Evolutionary conservation across 768 basidiomycete species (phyloP).

Genomic region (Scleroderma bovista): DNA sequence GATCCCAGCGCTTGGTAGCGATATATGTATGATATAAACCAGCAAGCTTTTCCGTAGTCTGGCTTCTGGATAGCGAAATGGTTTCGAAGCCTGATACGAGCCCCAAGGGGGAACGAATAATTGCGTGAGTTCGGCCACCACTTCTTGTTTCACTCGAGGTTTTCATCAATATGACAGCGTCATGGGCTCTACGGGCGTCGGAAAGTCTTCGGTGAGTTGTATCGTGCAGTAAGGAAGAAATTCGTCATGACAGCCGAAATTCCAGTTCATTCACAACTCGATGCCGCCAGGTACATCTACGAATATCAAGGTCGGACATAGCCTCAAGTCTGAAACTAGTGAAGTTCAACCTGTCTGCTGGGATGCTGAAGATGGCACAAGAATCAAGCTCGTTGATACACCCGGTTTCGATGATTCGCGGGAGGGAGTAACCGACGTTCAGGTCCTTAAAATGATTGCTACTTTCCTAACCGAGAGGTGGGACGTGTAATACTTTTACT

Average conservation of each 20-base stretch:
- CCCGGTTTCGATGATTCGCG: conserved; percentile 2
- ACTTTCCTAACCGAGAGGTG: not conserved
- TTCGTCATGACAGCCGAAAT: not conserved
- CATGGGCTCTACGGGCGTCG: not conserved
- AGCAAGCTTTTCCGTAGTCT: too few species aligned
- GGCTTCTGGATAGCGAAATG: too few species aligned
- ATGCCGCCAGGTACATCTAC: not conserved
- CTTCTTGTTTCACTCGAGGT: too few species aligned
- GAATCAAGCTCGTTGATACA: not conserved
- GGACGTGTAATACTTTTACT: not conserved
- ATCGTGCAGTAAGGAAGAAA: not conserved
- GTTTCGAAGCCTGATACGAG: too few species aligned
- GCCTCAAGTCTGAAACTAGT: not conserved
- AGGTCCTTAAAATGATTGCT: not conserved
- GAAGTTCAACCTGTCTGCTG: not conserved
- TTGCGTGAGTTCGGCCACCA: too few species aligned
- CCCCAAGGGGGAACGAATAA: too few species aligned
- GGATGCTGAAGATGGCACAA: not conserved
- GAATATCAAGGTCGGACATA: not conserved
- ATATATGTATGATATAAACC: too few species aligned
- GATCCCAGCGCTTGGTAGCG: too few species aligned
- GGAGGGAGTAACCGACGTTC: not conserved
- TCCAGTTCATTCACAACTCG: not conserved
- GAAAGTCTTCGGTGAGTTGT: not conserved
- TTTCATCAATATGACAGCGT: not conserved